Evolutionary conservation across 331 rosid genomes (phyloP).

Genomic region (Telfairia occidentalis): DNA sequence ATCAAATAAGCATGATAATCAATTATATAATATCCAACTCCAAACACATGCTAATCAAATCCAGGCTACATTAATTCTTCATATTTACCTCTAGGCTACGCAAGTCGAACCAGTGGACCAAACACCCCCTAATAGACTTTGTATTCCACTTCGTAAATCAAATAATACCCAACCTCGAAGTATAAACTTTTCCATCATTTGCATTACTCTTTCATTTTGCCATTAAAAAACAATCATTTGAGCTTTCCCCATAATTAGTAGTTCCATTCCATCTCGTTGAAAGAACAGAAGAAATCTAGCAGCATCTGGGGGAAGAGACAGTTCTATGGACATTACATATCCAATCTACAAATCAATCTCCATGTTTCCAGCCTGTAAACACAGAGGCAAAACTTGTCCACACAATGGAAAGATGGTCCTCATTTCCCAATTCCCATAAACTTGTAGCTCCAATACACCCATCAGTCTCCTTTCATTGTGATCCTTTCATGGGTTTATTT

Average conservation of each 20-base stretch:
- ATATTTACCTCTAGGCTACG: too few species aligned
- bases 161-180: not conserved
- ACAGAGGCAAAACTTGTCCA: not conserved
- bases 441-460: not conserved
- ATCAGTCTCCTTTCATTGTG: not conserved
- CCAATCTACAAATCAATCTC: not conserved
- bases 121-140: too few species aligned
- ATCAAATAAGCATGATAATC: too few species aligned
- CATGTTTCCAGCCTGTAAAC: not conserved
- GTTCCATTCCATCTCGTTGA: not conserved
- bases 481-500: not conserved
- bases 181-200: not conserved
- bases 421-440: not conserved
- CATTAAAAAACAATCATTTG: not conserved
- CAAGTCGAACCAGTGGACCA: too few species aligned
- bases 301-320: not conserved
- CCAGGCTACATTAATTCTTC: too few species aligned
- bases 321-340: not conserved
- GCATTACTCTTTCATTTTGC: not conserved
- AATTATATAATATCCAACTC: too few species aligned
- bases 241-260: not conserved
- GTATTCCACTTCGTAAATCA: too few species aligned
- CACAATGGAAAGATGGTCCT: not conserved
- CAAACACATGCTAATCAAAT: too few species aligned
- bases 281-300: not conserved